Conservation (phyloP, 768 basidiomycete species). For the Amanita rubescens region DNA sequence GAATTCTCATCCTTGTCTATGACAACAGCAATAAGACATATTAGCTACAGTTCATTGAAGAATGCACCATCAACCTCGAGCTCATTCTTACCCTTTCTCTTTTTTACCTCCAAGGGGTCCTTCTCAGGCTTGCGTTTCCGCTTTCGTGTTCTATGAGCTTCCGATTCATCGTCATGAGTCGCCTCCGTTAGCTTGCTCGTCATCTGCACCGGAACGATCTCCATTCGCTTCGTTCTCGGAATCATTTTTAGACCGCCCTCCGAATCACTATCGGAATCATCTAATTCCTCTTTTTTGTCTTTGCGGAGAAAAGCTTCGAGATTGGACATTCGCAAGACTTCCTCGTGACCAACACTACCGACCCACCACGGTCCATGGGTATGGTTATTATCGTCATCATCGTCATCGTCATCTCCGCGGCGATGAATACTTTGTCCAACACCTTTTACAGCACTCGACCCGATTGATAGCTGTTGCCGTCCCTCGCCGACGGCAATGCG, state of each 20-base stretch:
- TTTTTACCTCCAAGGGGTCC: constrained; percentile 39
- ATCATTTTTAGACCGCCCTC: constrained; percentile 11
- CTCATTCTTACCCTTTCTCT: constrained; percentile 54
- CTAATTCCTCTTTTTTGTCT: constrained; percentile 26
- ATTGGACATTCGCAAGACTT: constrained; percentile 78
- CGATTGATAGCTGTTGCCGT: constrained; percentile 23
- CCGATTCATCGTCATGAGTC: constrained; percentile 12
- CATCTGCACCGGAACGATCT: neutral
- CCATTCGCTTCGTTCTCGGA: constrained; percentile 15
- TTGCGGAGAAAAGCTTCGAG: constrained; percentile 64
- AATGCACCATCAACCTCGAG: constrained; percentile 54
- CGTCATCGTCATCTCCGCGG: constrained; percentile 10
- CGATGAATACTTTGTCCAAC: constrained; percentile 4
- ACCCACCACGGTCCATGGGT: constrained; percentile 59
- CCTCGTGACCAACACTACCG: constrained; percentile 91
- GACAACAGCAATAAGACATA: neutral
- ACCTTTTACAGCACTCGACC: constrained; percentile 14
- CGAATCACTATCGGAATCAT: constrained; percentile 10
- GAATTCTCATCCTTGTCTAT: neutral
- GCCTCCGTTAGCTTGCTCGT: neutral
- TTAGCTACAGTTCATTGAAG: constrained; percentile 52
- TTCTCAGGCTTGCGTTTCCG: constrained; percentile 51
- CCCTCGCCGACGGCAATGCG: constrained; percentile 60
- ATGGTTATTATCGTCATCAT: constrained; percentile 15
- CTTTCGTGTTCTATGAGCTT: constrained; percentile 33